Base-by-base conservation (phyloP, 352 stramenopile genomes). In the Globisporangium uncinulatum region DNA sequence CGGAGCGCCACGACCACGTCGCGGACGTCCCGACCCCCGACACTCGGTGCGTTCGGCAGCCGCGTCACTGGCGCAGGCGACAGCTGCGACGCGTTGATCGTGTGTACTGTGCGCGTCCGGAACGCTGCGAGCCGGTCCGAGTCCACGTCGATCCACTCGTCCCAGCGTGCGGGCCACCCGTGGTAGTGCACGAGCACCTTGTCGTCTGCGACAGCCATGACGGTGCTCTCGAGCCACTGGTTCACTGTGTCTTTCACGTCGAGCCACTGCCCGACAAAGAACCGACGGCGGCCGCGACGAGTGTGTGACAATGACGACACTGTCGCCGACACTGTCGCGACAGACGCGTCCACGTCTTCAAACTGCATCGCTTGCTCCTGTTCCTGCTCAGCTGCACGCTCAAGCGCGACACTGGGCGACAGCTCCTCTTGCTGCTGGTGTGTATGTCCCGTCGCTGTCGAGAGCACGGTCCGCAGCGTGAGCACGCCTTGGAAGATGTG, bases 201-300 rank as follows among this genome's bases (percentile, higher is more conserved):
- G 29, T 88, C 79, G 9, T 79, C 67, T 0, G 66, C 67, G 20
- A 98, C 85, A 31, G 96, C 86, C 59, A 98, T 87, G 10, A 99
- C 74, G 0, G 96, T 99, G 20, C 93, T 96, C 78, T 99, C 97
- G 1, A 99, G 72, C 97, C 97, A 99, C 59, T 99, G 95, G 69
- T 98, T 97, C 29, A 99, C 95, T 0, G 97, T 99, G 69, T 99
- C 97, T 56, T 97, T 89, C 29, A 96, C 93, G 71, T 99, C 96
- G 5, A 99, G 71, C 96, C 96, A 99, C 67, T 99, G 97, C 0
- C 96, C 96, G 20, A 95, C 73, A 61, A 87, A 90, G 58, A 93
- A 92, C 17, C 67, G 73, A 8, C 83, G 68, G 1, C 62, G 70
- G 2, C 73, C 66, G 36, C 82, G 74, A 1, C 56, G 66, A 10